Conservation (phyloP, 306 rosid species). For the Cucumis cinereus region DNA sequence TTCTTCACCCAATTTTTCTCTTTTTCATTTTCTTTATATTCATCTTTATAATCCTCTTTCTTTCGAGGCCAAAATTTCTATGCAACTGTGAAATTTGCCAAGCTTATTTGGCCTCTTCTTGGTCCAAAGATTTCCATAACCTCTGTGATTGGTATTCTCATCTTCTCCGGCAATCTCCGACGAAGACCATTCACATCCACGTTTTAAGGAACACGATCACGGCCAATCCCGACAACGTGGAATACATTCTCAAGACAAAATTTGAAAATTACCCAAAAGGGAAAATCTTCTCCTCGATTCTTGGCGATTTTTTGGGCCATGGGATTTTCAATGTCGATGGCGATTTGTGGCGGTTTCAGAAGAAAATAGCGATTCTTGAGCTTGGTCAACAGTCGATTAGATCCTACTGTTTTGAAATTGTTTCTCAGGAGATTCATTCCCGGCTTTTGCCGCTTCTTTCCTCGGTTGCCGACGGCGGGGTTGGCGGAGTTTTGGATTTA, state of each 20-base stretch:
- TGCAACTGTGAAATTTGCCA: slow-evolving; percentile 55
- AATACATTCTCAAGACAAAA: slow-evolving; percentile 57
- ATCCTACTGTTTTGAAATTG: slow-evolving; percentile 48
- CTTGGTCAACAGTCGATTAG: slow-evolving; percentile 34
- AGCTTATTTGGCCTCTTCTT: slow-evolving; percentile 38
- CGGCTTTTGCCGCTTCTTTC: slow-evolving; percentile 47
- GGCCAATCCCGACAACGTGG: slow-evolving; percentile 61
- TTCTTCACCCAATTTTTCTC: not conserved
- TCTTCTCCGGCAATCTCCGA: slow-evolving; percentile 42
- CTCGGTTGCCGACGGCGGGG: slow-evolving; percentile 6
- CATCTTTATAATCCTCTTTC: not conserved
- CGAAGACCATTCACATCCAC: slow-evolving; percentile 62
- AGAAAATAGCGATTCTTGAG: slow-evolving; percentile 47
- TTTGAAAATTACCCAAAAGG: slow-evolving; percentile 75
- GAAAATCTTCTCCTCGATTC: slow-evolving; percentile 44
- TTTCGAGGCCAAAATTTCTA: slow-evolving; percentile 8
- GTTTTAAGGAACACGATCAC: slow-evolving; percentile 53
- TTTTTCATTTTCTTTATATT: not conserved
- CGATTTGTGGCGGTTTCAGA: slow-evolving; percentile 54
- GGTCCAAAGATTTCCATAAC: slow-evolving; percentile 44
- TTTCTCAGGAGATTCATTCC: slow-evolving; percentile 35
- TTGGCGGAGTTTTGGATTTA: slow-evolving; percentile 30
- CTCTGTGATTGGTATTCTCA: slow-evolving; percentile 74
- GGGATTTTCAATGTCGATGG: slow-evolving; percentile 91
- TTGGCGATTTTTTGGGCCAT: slow-evolving; percentile 61